Conservation (phyloP, 2,329 filamentous ascomycete species). For the Cladosporium sphaerospermum region DNA sequence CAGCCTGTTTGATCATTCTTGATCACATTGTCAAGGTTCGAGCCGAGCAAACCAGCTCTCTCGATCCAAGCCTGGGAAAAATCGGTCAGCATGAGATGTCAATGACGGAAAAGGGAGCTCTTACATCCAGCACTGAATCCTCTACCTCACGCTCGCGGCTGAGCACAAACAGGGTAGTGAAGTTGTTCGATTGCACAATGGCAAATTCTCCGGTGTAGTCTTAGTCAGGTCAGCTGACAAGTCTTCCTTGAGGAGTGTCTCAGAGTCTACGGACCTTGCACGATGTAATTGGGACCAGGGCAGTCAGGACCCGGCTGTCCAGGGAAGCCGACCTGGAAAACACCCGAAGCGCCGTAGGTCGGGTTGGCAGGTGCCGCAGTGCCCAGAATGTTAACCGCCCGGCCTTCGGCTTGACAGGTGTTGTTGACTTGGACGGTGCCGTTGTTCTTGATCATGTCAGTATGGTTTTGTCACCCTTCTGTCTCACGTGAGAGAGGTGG, state of each 20-base stretch:
- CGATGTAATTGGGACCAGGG: conserved; percentile 19
- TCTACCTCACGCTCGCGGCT: conserved; percentile 17
- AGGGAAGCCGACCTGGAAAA: conserved; percentile 17
- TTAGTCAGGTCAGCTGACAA: not conserved
- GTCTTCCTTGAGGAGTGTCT: too few relatives aligned
- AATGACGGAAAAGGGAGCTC: not conserved
- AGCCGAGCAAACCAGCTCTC: conserved; percentile 14
- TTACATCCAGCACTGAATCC: conserved; percentile 17
- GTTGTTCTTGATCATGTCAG: conserved; percentile 10
- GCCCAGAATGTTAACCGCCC: conserved; percentile 15
- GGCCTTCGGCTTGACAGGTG: conserved; percentile 14
- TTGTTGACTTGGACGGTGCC: conserved; percentile 20
- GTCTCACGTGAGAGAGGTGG: not conserved
- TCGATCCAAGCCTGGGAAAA: conserved; percentile 15
- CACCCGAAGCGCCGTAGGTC: conserved; percentile 17
- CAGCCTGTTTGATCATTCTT: conserved; percentile 16
- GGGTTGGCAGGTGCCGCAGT: conserved; percentile 16
- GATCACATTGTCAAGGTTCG: conserved; percentile 15
- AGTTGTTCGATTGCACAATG: conserved; percentile 19
- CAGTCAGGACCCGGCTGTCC: conserved; percentile 16
- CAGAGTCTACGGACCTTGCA: not conserved
- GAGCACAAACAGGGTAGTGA: conserved; percentile 19
- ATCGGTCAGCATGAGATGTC: not conserved
- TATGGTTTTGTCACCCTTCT: not conserved
- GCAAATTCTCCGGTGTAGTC: conserved; percentile 16